These are phyloP conservation scores for Kazachstania taianensis DNA, from an alignment of 805 yeast species.

Conservation along the genomic window DNA sequence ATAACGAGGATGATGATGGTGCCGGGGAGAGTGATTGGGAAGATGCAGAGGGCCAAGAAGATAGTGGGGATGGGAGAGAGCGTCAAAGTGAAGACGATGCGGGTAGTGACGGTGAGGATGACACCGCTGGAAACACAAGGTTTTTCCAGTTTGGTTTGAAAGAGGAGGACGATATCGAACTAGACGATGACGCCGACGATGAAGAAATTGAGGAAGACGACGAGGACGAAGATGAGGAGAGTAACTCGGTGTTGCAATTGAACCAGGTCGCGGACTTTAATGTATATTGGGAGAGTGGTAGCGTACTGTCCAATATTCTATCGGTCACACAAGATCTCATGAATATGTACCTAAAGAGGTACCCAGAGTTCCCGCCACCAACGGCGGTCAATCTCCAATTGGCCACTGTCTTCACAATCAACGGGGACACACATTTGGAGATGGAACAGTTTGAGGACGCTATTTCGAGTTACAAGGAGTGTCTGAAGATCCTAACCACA, in stretches of 20 bases:
- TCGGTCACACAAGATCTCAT: neutral
- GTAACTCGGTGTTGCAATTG: conserved; percentile 5
- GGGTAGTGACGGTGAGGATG: conserved; percentile 20
- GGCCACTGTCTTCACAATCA: conserved; percentile 63
- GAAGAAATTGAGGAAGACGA: conserved; percentile 3
- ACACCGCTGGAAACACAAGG: conserved; percentile 17
- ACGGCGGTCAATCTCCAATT: conserved; percentile 34
- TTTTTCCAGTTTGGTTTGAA: conserved; percentile 20
- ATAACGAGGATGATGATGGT: conserved; percentile 6
- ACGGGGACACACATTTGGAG: conserved; percentile 87
- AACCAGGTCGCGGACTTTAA: conserved; percentile 5
- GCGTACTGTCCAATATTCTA: conserved; percentile 45
- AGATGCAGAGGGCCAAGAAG: conserved; percentile 19
- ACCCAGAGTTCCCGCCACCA: neutral
- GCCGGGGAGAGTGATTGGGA: no score
- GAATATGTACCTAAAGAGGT: neutral
- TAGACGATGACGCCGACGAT: neutral
- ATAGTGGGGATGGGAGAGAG: conserved; percentile 19
- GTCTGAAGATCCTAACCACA: conserved; percentile 33
- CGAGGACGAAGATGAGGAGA: conserved; percentile 16
- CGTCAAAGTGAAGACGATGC: conserved; percentile 22
- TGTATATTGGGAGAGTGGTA: conserved; percentile 12
- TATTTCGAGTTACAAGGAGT: conserved; percentile 50
- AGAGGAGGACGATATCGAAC: conserved; percentile 14
- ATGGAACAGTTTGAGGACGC: conserved; percentile 82